phyloP scores from a whole-genome alignment of 2,329 filamentous ascomycete species.

The Periconia sp. region DNA sequence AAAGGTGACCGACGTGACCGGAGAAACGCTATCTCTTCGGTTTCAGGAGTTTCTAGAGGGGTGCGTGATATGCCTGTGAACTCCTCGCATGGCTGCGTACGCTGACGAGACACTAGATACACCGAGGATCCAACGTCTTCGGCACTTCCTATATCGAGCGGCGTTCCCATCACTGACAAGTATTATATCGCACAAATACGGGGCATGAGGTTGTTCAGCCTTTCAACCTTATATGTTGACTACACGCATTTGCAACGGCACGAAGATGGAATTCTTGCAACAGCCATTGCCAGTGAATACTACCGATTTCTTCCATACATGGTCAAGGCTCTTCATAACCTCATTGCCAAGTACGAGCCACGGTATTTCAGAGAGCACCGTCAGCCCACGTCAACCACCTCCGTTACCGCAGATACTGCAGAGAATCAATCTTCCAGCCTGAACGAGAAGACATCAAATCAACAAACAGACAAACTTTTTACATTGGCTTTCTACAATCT shows the following conservation, averaged over 20 bases:
- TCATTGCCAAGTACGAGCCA: constrained; percentile 92
- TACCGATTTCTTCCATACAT: constrained; percentile 95
- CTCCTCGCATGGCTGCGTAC: background rate
- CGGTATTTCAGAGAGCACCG: constrained; percentile 92
- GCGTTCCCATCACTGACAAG: constrained; percentile 70
- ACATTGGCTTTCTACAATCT: constrained; percentile 91
- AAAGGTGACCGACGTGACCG: constrained; percentile 74
- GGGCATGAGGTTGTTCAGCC: constrained; percentile 69
- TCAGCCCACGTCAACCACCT: constrained; percentile 74
- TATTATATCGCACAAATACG: constrained; percentile 86
- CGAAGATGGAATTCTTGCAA: constrained; percentile 78
- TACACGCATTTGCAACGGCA: constrained; percentile 79
- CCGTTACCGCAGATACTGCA: constrained; percentile 67
- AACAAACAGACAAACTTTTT: constrained; percentile 97
- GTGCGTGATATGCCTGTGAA: constrained; percentile 47
- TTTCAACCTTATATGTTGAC: constrained; percentile 87
- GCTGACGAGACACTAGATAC: constrained; percentile 50
- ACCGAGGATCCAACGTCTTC: constrained; percentile 68
- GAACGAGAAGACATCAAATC: constrained; percentile 77
- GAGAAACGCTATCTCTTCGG: constrained; percentile 71
- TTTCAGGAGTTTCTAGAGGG: constrained; percentile 81
- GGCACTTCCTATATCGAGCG: constrained; percentile 65
- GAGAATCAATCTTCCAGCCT: constrained; percentile 52
- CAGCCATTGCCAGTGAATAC: constrained; percentile 86
- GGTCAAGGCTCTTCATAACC: constrained; percentile 82